Conservation (phyloP, 495 filamentous ascomycete genomes). For the Lasiosphaeria miniovina region DNA sequence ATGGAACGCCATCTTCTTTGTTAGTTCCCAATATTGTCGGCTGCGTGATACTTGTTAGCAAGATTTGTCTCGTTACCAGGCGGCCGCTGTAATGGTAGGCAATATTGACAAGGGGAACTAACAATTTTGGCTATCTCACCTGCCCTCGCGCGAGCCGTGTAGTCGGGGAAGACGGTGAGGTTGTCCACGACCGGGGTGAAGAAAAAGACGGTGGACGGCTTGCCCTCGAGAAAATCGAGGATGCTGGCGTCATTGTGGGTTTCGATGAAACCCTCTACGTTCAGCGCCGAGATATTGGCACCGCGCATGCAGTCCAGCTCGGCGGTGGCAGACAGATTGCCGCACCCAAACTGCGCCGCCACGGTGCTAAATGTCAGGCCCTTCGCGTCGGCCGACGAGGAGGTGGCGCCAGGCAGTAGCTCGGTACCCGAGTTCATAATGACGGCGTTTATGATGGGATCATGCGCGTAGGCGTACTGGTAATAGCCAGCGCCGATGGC, state of each 20-base stretch:
- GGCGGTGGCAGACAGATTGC: conserved; percentile 34
- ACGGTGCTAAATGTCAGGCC: conserved; percentile 38
- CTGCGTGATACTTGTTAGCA: neutral
- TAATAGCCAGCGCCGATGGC: conserved; percentile 51
- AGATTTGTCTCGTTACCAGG: neutral
- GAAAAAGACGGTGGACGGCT: conserved; percentile 15
- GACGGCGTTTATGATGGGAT: conserved; percentile 45
- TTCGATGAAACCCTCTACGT: conserved; percentile 31
- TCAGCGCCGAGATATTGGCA: conserved; percentile 23
- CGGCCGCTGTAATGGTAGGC: neutral
- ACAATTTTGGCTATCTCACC: conserved; percentile 21
- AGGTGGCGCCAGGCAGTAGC: conserved; percentile 34
- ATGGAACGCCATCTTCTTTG: conserved; percentile 20
- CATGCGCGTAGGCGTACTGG: conserved; percentile 45
- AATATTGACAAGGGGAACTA: conserved; percentile 9
- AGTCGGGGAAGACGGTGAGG: conserved; percentile 44
- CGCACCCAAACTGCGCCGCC: conserved; percentile 30
- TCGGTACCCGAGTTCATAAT: conserved; percentile 56
- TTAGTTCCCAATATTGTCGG: conserved; percentile 26
- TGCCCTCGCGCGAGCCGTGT: conserved; percentile 16
- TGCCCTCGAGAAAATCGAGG: conserved; percentile 15
- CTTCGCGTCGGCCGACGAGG: conserved; percentile 26
- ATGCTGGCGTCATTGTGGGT: conserved; percentile 32
- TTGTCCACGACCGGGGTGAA: conserved; percentile 22
- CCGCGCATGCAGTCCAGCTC: conserved; percentile 47